phyloP scores from a whole-genome alignment of 768 basidiomycete genomes.

The Lentinula edodes region DNA sequence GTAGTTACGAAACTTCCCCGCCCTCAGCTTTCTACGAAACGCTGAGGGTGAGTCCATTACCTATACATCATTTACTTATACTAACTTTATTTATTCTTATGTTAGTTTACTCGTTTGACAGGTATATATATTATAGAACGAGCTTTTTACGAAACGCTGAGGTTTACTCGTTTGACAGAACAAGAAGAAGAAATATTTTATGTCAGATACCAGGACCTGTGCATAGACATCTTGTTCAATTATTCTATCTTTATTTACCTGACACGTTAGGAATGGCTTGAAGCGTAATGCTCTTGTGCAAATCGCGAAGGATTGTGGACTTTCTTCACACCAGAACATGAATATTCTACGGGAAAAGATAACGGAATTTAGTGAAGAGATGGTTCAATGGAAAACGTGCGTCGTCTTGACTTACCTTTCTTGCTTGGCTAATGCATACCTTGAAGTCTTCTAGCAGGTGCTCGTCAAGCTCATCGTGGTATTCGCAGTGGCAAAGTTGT shows the following conservation, averaged over 20 bases:
- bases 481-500: neutral
- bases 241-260: neutral
- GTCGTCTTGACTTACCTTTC: neutral
- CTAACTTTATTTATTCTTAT: too few species aligned
- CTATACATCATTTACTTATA: too few species aligned
- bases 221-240: neutral
- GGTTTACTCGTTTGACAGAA: too few species aligned
- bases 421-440: neutral
- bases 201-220: neutral
- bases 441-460: neutral
- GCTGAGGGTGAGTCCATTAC: too few species aligned
- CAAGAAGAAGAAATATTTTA: neutral
- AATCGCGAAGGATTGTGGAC: neutral
- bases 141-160: too few species aligned
- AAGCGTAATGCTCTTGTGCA: neutral
- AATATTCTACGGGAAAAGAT: neutral
- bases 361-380: neutral
- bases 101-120: too few species aligned
- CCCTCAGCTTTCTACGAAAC: too few species aligned
- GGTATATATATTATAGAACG: too few species aligned
- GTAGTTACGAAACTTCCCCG: too few species aligned
- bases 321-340: neutral
- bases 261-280: neutral
- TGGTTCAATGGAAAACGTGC: neutral
- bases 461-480: neutral